Evolutionary conservation across 306 rosid species (phyloP).

Genomic region (Ochetophila trinervis): DNA sequence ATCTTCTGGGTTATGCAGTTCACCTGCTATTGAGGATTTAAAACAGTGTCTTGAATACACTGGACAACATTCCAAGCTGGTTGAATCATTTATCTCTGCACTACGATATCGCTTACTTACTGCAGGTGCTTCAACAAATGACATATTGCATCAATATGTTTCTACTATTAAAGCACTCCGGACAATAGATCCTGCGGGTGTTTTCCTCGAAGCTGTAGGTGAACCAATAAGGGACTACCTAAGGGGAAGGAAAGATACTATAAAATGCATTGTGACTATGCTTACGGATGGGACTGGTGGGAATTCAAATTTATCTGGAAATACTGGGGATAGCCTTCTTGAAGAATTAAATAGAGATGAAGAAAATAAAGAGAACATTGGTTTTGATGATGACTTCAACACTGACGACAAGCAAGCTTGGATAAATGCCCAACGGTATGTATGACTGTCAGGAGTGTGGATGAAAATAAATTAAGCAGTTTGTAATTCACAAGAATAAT

Average conservation of each 20-base stretch:
- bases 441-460: conserved; percentile 9
- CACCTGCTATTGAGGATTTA: conserved; percentile 93
- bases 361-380: conserved; percentile 73
- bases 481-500: conserved; percentile 1
- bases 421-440: conserved; percentile 71
- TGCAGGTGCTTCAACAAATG: conserved; percentile 98
- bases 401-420: conserved; percentile 93
- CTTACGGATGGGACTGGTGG: conserved; percentile 93
- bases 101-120: conserved; percentile 92
- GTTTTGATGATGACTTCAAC: conserved; percentile 79
- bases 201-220: conserved; percentile 96
- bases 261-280: conserved; percentile 96
- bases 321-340: conserved; percentile 95
- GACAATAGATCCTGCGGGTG: conserved; percentile 94
- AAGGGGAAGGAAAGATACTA: conserved; percentile 97
- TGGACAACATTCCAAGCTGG: conserved; percentile 94
- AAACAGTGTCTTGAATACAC: conserved; percentile 90
- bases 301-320: conserved; percentile 71
- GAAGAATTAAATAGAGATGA: conserved; percentile 96
- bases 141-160: conserved; percentile 96
- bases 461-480: conserved; percentile 7
- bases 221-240: conserved; percentile 95
- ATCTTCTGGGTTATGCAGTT: conserved; percentile 43
- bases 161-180: conserved; percentile 91
- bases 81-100: conserved; percentile 91